Evolutionary conservation across 129 eudicot genomes (phyloP).

Genomic region (Centella asiatica): DNA sequence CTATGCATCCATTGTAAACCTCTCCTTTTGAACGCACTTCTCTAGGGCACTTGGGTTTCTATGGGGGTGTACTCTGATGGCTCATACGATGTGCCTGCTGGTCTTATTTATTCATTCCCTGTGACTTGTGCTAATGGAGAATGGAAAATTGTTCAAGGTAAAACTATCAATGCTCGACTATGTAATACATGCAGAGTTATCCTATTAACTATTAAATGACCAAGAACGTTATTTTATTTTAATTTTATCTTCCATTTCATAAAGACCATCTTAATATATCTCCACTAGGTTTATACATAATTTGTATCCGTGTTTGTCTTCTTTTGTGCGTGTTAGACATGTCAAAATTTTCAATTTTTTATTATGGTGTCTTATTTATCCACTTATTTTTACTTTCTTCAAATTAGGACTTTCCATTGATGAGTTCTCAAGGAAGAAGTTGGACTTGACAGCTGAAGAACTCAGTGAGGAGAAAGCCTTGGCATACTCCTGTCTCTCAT

Average conservation of each 20-base stretch:
- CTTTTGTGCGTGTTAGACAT: too few relatives aligned
- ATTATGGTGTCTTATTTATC: background rate
- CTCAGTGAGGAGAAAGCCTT: constrained; percentile 83
- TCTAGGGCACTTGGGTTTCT: constrained; percentile 51
- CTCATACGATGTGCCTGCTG: constrained; percentile 51
- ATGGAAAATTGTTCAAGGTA: constrained; percentile 50
- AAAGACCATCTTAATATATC: too few relatives aligned
- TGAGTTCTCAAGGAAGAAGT: constrained; percentile 83
- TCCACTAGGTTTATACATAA: too few relatives aligned
- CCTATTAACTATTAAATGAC: background rate
- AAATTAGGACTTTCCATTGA: constrained; percentile 81
- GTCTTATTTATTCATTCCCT: constrained; percentile 46
- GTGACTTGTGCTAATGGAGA: constrained; percentile 42
- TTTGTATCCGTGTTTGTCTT: too few relatives aligned
- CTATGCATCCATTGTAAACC: background rate
- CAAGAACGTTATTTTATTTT: too few relatives aligned
- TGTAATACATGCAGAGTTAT: background rate
- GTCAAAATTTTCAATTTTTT: too few relatives aligned
- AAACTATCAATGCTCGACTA: background rate
- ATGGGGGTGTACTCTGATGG: constrained; percentile 62
- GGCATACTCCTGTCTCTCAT: constrained; percentile 94
- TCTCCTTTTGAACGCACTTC: background rate
- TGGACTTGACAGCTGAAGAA: constrained; percentile 88
- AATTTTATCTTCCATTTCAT: too few relatives aligned
- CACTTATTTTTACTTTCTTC: background rate